Base-by-base conservation (phyloP, 1,284 basidiomycete species). In the Cryptococcus jaspeensis region DNA sequence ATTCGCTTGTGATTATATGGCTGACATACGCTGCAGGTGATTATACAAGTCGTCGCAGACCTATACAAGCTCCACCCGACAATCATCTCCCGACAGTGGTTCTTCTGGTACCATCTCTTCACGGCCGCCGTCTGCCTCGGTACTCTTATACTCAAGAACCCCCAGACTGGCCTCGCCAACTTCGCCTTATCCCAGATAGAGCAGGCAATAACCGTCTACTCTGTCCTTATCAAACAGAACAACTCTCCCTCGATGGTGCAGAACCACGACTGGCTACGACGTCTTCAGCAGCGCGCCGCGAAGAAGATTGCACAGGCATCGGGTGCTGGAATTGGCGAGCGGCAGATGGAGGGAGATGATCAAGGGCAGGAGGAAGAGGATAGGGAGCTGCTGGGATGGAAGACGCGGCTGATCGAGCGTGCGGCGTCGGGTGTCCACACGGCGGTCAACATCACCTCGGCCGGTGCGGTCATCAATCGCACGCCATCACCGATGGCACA, bases 101-200 rank as follows among this genome's bases (percentile, higher is more conserved):
- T 63, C 55, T 63, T 65, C 48, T 70, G 66, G 62, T 67, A 65
- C 43, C 69, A 70, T 50, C 58, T 65, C n/a, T 70, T 68, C 50
- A 68, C 66, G 18, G 61, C 62, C 7, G 70, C 69, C 6, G 65
- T 70, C 7, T 70, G 69, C 44, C 56, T 69, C 11, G 66, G 65
- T 11, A 67, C 67, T 13, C 52, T 69, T 18, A 58, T 67, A 39
- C 60, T 72, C 13, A 60, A 59, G 7, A 59, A 63, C 37, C 70
- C 70, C 5, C 55, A 52, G 5, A 66, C 61, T 23, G 54, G 59
- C 9, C 57, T 72, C 5, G 58, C 67, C 12, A 36, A 56, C 5
- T 65, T 66, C 40, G 64, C 63, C 20, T 47, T 67, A 12, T 55
- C 52, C 13, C 64, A 67, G 45, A 62, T 72, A 42, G 60, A 67